A percentile compares a stretch with the other conserved stretches of the same genome.
These are phyloP conservation scores for Malus domestica DNA, from an alignment of 306 rosid species.

Conservation along the genomic window ASM211411v1 NC_041790.1:25387001-25387500, in stretches of 20 bases:
- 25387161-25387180: background rate
- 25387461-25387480: constrained; percentile 74
- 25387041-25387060: background rate
- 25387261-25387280: background rate
- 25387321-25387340: constrained; percentile 81
- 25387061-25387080: background rate
- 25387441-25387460: constrained; percentile 64
- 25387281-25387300: background rate
- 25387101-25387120: background rate
- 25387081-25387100: background rate
- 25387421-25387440: constrained; percentile 45
- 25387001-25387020: background rate
- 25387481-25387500: constrained; percentile 45
- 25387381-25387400: constrained; percentile 75
- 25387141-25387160: background rate
- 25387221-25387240: background rate
- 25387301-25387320: constrained; percentile 5
- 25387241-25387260: background rate
- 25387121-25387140: background rate
- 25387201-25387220: background rate
- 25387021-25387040: background rate
- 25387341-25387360: constrained; percentile 89
- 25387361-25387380: constrained; percentile 73
- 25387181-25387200: background rate
- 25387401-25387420: constrained; percentile 61